Conservation (phyloP, 768 basidiomycete species). For the Lactarius tabidus region DNA sequence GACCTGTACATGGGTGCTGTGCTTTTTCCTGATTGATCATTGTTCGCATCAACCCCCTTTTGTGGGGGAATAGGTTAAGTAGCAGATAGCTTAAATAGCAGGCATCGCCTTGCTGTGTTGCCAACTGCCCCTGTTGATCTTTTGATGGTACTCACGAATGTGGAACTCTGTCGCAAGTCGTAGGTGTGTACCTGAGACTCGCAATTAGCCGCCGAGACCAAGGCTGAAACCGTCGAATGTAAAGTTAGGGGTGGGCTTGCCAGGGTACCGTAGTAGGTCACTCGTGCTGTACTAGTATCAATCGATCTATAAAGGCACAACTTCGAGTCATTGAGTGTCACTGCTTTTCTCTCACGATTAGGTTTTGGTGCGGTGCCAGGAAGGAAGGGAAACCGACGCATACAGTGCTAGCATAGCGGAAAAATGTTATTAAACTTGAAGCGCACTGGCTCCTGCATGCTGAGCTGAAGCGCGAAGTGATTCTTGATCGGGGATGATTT, state of each 20-base stretch:
- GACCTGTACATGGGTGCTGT: background rate
- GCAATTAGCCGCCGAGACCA: background rate
- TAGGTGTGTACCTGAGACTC: background rate
- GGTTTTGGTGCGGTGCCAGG: too few species aligned
- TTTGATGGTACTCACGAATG: background rate
- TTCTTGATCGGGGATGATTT: too few species aligned
- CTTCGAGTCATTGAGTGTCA: too few species aligned
- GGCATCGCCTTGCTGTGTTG: background rate
- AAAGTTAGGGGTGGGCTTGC: background rate
- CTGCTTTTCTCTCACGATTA: too few species aligned
- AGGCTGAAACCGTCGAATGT: background rate
- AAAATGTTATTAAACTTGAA: too few species aligned
- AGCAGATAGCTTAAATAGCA: background rate
- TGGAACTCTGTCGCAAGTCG: background rate
- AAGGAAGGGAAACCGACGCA: too few species aligned
- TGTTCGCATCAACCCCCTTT: background rate
- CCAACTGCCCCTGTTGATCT: background rate
- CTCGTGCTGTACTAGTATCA: background rate
- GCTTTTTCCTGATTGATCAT: background rate
- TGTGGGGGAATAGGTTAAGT: background rate
- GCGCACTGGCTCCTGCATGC: too few species aligned
- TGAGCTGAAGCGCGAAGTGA: too few species aligned
- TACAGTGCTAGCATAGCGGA: too few species aligned
- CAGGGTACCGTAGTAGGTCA: too few species aligned
- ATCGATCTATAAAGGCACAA: too few species aligned